These are phyloP conservation scores for Ustilago loliicola DNA, from an alignment of 1,284 basidiomycete species.

Conservation along the genomic window DNA sequence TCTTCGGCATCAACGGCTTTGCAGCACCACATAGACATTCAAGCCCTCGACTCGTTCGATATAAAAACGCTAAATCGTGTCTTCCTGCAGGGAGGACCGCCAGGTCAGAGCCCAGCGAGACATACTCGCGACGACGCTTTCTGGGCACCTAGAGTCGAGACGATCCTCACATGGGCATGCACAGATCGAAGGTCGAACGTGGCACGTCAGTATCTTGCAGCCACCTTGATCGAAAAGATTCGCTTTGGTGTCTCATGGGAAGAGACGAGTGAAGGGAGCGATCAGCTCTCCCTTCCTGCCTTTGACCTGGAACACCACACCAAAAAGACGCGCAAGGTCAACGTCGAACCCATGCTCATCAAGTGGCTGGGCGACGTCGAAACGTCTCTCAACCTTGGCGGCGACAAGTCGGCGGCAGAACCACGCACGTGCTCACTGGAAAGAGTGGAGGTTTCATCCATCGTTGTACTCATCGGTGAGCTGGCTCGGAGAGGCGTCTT, in stretches of 20 bases:
- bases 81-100: constrained; percentile 18
- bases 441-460: constrained; percentile 71
- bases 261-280: constrained; percentile 40
- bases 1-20: background rate
- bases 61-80: constrained; percentile 41
- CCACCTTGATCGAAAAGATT: constrained; percentile 81
- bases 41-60: constrained; percentile 46
- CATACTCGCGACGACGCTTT: constrained; percentile 27
- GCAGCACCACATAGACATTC: constrained; percentile 41
- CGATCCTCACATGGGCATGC: constrained; percentile 87
- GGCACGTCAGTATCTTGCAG: constrained; percentile 84
- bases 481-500: constrained; percentile 82
- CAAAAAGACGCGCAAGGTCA: constrained; percentile 69
- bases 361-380: constrained; percentile 79
- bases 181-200: constrained; percentile 76
- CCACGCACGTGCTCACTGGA: constrained; percentile 11
- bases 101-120: constrained; percentile 11
- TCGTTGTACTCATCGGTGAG: constrained; percentile 83
- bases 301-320: constrained; percentile 36
- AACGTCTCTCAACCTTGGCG: constrained; percentile 16
- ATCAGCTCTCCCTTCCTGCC: constrained; percentile 39
- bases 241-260: constrained; percentile 61
- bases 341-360: constrained; percentile 74
- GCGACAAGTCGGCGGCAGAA: background rate
- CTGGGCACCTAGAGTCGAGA: constrained; percentile 72